Percentiles rank a stretch among this genome's conserved stretches.
These are phyloP conservation scores for Galerina marginata DNA, from an alignment of 768 basidiomycete genomes.

Conservation along the genomic window DNA sequence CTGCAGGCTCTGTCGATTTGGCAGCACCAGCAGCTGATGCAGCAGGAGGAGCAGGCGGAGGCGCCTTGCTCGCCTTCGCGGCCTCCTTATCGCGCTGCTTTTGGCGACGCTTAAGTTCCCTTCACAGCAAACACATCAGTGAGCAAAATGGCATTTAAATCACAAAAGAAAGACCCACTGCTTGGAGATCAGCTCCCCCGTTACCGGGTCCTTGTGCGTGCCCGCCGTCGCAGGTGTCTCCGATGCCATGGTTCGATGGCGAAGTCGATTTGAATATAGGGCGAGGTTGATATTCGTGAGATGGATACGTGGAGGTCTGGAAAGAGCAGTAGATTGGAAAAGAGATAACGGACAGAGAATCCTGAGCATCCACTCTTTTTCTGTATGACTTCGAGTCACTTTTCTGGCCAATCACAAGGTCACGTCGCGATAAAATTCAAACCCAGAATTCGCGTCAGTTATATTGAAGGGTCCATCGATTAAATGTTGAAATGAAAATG, in stretches of 20 bases:
- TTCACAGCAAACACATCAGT: conserved; percentile 41
- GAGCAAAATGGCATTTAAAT: conserved; percentile 20
- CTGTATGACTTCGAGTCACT: not conserved
- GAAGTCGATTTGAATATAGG: conserved; percentile 8
- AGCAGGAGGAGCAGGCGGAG: conserved; percentile 44
- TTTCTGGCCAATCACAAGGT: too few species aligned
- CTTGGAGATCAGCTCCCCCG: conserved; percentile 98
- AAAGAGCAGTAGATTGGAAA: conserved; percentile 16
- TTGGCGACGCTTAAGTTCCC: conserved; percentile 93
- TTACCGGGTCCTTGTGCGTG: conserved; percentile 79
- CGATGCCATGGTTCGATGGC: conserved; percentile 40
- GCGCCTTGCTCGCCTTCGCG: conserved; percentile 64
- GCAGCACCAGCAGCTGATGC: conserved; percentile 19
- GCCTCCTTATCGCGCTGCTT: conserved; percentile 88
- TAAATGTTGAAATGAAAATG: too few species aligned
- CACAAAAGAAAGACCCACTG: conserved; percentile 57
- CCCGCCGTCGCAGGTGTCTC: conserved; percentile 45
- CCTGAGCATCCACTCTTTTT: conserved; percentile 1
- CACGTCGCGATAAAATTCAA: too few species aligned
- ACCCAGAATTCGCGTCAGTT: too few species aligned
- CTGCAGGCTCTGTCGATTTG: conserved; percentile 49
- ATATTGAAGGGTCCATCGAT: too few species aligned
- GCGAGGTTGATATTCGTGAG: conserved; percentile 6
- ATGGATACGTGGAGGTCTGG: conserved; percentile 8
- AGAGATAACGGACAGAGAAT: conserved; percentile 22